These are phyloP conservation scores for Fusarium veterinarium DNA, from an alignment of 2,329 filamentous ascomycete species.

Conservation along the genomic window DNA sequence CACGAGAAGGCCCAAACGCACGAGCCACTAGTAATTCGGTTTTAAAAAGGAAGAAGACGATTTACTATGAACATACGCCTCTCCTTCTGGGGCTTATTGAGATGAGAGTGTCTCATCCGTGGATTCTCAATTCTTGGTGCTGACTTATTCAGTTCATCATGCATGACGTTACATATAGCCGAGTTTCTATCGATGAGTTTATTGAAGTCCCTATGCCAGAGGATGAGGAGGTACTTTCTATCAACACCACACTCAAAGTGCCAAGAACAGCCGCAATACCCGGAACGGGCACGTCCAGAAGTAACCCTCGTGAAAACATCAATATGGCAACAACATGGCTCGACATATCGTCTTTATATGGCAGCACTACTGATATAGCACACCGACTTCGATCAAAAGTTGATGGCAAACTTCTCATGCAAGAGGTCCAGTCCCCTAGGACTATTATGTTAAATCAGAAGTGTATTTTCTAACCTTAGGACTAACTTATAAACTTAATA, in stretches of 20 bases:
- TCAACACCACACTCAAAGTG: not conserved
- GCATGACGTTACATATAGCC: not conserved
- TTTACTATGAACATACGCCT: not conserved
- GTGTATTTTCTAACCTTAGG: too few species aligned
- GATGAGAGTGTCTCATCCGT: accelerated
- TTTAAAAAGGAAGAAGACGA: not conserved
- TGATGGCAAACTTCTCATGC: not conserved
- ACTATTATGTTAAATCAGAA: too few species aligned
- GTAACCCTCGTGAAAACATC: not conserved
- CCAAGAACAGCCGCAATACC: accelerated
- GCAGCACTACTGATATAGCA: not conserved
- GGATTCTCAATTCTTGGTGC: accelerated
- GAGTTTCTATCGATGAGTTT: not conserved
- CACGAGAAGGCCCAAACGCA: accelerated
- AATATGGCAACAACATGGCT: not conserved
- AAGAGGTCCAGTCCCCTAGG: not conserved
- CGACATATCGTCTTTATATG: not conserved
- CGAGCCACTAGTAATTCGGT: not conserved
- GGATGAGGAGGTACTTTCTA: not conserved
- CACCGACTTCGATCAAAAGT: not conserved
- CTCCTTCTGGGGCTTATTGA: not conserved
- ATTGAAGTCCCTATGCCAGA: not conserved
- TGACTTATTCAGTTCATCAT: not conserved
- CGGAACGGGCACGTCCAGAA: accelerated
- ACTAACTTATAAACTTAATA: too few species aligned